Evolutionary conservation across 208 protist genomes (phyloP), one percentile per base, ranked within the genome.

Genomic region (Acanthamoeba sp.): DNA sequence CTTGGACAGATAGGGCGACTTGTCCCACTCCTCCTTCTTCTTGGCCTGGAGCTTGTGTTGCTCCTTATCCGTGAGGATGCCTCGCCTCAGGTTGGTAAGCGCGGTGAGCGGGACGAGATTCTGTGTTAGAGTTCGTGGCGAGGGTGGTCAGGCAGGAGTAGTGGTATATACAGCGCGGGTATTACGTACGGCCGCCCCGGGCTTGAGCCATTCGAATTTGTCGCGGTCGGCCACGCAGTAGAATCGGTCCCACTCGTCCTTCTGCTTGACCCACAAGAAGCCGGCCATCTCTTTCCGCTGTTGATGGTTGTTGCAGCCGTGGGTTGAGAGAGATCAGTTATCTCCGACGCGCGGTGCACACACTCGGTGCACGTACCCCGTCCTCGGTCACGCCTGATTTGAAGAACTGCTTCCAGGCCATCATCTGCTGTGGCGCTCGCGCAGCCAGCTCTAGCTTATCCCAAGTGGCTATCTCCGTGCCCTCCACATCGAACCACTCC

Each of bases 11-110:
- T 89, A 89, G 45, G 38, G n/a, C 29, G 82, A 89, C 55, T 89
- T 89, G 82, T 89, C 82, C 82, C 36, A 62, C 7, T 89, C 82
- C 45, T 89, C 82, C 55, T 89, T 89, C 48, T 89, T 89, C 82
- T 89, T 89, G 29, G 38, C 27, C n/a, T 66, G 45, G 10, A 89
- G 82, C 55, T 89, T 89, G n/a, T 89, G 82, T 7, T 89, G 82
- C 55, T 89, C 82, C 45, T 89, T 89, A 29, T 7, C 42, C 55
- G 82, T 89, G 14, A 89, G 55, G 55, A 89, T 89, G 6, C 82
- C 82, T 14, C 82, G 82, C 27, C 82, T 27, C 34, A 89, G 55
- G 32, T 89, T 89, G n/a, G 82, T 89, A 14, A 89, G 55, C 34
- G 82, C 29, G 20, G 45, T 89, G 20, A 89, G 55, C 45, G 82